Percentiles rank a stretch among this genome's conserved stretches.
phyloP scores from a whole-genome alignment of 2,329 filamentous ascomycete species.

The Didymellaceae sp. region DNA sequence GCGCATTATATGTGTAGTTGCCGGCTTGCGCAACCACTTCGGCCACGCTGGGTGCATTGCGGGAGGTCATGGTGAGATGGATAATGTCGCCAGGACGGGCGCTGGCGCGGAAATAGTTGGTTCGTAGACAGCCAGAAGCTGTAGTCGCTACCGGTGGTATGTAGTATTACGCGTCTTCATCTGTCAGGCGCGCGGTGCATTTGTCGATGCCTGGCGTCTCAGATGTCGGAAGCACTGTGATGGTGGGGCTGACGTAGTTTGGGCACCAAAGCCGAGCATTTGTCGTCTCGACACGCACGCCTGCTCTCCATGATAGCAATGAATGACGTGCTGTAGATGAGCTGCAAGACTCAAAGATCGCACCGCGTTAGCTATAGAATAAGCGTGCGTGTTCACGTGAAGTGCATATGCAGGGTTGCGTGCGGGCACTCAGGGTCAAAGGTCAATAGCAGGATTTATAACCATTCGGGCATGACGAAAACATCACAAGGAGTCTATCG shows the following conservation, averaged over 20 bases:
- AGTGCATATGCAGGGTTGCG: conserved; percentile 1
- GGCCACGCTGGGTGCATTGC: conserved; percentile 68
- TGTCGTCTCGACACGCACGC: too few species aligned
- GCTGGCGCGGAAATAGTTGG: background rate
- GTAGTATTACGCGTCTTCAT: conserved; percentile 39
- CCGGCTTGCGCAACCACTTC: conserved; percentile 79
- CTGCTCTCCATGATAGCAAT: too few species aligned
- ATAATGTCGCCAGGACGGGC: background rate
- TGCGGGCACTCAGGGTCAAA: conserved; percentile 3
- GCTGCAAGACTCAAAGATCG: too few species aligned
- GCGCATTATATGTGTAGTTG: conserved; percentile 80
- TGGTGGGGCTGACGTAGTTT: conserved; percentile 34
- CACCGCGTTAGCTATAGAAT: background rate
- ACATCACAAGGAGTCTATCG: conserved; percentile 15
- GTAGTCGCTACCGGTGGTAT: conserved; percentile 30
- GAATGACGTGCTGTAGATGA: background rate
- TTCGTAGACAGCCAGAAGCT: background rate
- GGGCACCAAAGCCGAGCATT: conserved; percentile 28
- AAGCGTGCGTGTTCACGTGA: conserved; percentile 37
- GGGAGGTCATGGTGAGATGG: conserved; percentile 33
- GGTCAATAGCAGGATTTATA: background rate
- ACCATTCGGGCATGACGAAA: conserved; percentile 1
- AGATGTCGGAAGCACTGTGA: conserved; percentile 27
- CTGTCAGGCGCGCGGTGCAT: conserved; percentile 24
- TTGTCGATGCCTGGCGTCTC: conserved; percentile 25